phyloP scores from a whole-genome alignment of 148 eudicot genomes.

The Limonium bicolor region DNA sequence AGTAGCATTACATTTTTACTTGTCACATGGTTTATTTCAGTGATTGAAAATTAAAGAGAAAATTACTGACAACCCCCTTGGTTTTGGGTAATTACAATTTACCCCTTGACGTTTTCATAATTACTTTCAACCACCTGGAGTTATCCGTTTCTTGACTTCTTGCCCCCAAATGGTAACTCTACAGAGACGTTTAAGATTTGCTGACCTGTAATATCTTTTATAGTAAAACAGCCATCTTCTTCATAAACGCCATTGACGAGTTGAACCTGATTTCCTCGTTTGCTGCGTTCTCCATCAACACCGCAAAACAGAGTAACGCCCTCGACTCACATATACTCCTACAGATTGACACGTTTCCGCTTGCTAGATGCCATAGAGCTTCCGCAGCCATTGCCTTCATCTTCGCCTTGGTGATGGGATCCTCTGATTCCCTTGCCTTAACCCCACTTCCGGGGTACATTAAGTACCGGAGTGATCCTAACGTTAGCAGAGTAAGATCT shows the following conservation, averaged over 20 bases:
- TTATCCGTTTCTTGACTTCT: no score
- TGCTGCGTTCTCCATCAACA: constrained; percentile 56
- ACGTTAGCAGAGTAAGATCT: constrained; percentile 77
- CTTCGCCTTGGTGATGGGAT: constrained; percentile 48
- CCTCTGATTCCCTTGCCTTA: constrained; percentile 50
- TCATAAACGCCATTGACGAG: constrained; percentile 87
- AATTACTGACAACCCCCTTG: no score
- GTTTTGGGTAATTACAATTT: no score
- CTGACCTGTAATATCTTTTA: no score
- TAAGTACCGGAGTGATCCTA: constrained; percentile 63
- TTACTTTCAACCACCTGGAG: no score
- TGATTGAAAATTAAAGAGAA: no score
- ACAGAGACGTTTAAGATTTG: no score
- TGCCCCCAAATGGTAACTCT: no score
- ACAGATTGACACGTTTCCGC: constrained; percentile 58
- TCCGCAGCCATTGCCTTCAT: constrained; percentile 88
- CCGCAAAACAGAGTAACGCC: constrained; percentile 75
- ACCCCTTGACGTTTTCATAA: no score
- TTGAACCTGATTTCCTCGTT: constrained; percentile 48
- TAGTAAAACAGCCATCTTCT: constrained; percentile 79
- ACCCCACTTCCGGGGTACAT: constrained; percentile 82
- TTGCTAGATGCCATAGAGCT: constrained; percentile 67
- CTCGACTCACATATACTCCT: constrained; percentile 72
- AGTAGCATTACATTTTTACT: no score
- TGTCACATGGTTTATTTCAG: no score